These are phyloP conservation scores for Poa annua DNA, from an alignment of 176 grass and related monocot species.

Conservation along the genomic window DNA sequence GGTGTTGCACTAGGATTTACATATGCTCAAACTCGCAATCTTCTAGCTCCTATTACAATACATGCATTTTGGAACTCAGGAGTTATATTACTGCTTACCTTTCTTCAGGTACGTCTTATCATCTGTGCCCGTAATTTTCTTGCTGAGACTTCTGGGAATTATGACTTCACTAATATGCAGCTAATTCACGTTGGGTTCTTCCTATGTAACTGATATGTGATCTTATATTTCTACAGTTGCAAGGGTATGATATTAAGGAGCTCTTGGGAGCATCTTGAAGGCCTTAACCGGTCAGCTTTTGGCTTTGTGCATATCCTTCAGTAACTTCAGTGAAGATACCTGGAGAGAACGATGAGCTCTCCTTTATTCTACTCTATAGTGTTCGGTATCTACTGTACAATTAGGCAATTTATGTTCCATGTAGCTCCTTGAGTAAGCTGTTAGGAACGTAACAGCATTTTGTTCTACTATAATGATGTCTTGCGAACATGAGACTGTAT, in stretches of 20 bases:
- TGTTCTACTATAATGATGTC: neutral
- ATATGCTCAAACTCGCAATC: conserved; percentile 95
- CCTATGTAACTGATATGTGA: conserved; percentile 3
- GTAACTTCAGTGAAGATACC: conserved; percentile 1
- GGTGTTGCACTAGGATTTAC: conserved; percentile 85
- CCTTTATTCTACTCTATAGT: neutral
- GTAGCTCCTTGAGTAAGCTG: neutral
- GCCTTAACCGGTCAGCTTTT: neutral
- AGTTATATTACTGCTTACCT: conserved; percentile 84
- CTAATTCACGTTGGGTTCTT: neutral
- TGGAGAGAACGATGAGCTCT: conserved; percentile 20
- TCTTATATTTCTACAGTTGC: conserved; percentile 61
- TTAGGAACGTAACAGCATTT: neutral
- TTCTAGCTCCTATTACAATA: conserved; percentile 85
- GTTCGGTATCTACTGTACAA: neutral
- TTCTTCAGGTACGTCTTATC: conserved; percentile 79
- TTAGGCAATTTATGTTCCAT: conserved; percentile 17
- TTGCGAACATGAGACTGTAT: too few relatives aligned
- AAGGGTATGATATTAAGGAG: conserved; percentile 97
- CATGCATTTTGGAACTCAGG: conserved; percentile 95
- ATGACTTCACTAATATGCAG: conserved; percentile 20
- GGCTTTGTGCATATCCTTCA: conserved; percentile 15
- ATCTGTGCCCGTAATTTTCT: conserved; percentile 12
- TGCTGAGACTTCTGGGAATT: conserved; percentile 4
- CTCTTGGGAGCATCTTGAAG: conserved; percentile 78